Evolutionary conservation across 2,329 filamentous ascomycete genomes (phyloP).

Genomic region (Coniochaeta prunicola): DNA sequence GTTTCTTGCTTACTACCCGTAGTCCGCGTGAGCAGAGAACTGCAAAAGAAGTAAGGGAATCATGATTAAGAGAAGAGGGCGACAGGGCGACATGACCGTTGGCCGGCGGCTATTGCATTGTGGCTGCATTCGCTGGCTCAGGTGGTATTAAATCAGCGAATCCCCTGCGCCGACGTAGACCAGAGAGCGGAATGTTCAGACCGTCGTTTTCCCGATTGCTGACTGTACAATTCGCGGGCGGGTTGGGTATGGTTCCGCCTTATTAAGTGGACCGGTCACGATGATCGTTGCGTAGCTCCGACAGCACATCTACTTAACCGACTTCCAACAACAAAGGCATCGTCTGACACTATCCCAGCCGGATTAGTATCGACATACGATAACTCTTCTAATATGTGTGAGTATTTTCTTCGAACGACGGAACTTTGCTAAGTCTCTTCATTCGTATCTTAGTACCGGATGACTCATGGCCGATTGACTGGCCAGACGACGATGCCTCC

Average conservation of each 20-base stretch:
- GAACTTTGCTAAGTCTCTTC: background rate
- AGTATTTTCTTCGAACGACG: background rate
- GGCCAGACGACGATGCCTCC: background rate
- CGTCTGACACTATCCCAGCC: background rate
- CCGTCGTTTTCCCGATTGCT: background rate
- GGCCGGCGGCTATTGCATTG: background rate
- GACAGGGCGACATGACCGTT: no score
- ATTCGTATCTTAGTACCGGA: background rate
- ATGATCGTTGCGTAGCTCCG: background rate
- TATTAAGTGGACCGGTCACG: background rate
- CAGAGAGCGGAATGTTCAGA: background rate
- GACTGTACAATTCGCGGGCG: background rate
- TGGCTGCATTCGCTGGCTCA: background rate
- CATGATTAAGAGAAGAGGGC: no score
- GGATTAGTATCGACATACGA: background rate
- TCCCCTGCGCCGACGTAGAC: background rate
- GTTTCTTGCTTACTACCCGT: no score
- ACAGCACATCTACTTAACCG: background rate
- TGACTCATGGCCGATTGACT: background rate
- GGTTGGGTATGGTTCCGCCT: background rate
- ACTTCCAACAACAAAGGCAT: background rate
- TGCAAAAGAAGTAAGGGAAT: no score
- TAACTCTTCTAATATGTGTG: background rate
- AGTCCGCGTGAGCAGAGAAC: no score
- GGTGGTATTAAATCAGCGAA: background rate